Base-by-base conservation (phyloP, 257 asterid species). In the Buddleja alternifolia region DNA sequence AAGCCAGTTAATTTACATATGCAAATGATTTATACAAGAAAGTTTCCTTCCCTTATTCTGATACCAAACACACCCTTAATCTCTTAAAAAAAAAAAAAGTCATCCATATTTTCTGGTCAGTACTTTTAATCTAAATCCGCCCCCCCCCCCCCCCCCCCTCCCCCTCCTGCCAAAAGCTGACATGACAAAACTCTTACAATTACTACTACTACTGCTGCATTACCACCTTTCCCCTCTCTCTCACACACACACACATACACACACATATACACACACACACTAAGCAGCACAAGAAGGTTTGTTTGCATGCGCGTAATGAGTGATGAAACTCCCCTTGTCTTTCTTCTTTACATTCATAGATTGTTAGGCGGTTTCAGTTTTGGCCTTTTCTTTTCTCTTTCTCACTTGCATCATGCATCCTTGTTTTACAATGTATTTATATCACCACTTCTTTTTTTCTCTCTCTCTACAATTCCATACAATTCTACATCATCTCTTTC, bases 231-330 rank as follows among this genome's bases (percentile, higher is more conserved):
- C 32, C 62, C 36, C 48, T 32, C 57, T 25, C 42, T 55, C 59
- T 64, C 73, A 67, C 74, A 24, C 57, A 45, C 59, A 14, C 58
- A 24, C 63, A 23, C 53, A 53, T 20, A 16, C 36, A 23, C 68
- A 46, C 61, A 70, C 74, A 44, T 63, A 66, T 59, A 69, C 48
- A 29, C 34, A 77, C 50, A 64, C 60, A 42, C 66, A 10, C 50
- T 68, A 50, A 9, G 57, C 60, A 75, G 63, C 72, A 76, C 79
- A 57, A 29, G 83, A 59, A 74, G 53, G 20, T 74, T 57, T 80
- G 83, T 61, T 77, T 69, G 82, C 89, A 74, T 78, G 78, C 83
- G 83, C 74, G 77, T 72, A 67, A 75, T 76, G 80, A 77, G 74
- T 80, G 74, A 71, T 46, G 16, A 63, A 48, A 68, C 23, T 6